Base-by-base conservation (phyloP, 2,329 filamentous ascomycete species). In the Talaromyces sp. region DNA sequence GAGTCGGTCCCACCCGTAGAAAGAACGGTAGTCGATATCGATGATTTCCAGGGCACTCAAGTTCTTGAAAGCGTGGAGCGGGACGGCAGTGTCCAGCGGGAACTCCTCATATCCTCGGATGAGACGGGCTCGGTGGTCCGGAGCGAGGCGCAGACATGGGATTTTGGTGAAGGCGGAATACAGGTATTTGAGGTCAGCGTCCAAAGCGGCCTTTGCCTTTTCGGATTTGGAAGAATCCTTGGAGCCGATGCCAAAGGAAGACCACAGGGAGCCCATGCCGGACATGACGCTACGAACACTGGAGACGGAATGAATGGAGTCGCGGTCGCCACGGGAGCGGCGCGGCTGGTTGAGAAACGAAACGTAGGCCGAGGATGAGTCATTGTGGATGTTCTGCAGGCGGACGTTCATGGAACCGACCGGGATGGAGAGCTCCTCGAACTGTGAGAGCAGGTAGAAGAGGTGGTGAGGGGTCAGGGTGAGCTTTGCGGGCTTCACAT, bases 101-200 rank as follows among this genome's bases (percentile, higher is more conserved):
- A 98, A 99, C 75, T 97, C 93, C 75, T 99, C 95, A 72, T 95
- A 98, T 29, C 93, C 93, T 66, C 88, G 85, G 67, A 99, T 97
- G 63, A 97, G 81, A 58, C 89, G 88, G 55, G 93, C 93, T 66
- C 91, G 90, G 80, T 92, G 93, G 75, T 99, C 95, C n/a, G 93
- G 93, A 29, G 93, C 88, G 59, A 99, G 81, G 65, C 89, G 87
- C 64, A 99, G 81, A 71, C 91, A 96, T 0, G 95, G 95, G 50
- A 99, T 96, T 78, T 98, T 99, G 70, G 95, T 99, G 73, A 98
- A 99, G 60, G 95, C 91, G 49, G 95, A 98, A 78, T 97, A 99
- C 35, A 99, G 82, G 74, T 99, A 98, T 75, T 93, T 97, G 67
- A 97, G 80, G 73, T 99, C 95, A 60, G 89, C 86, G 71, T 95